phyloP scores from a whole-genome alignment of 768 basidiomycete species.

The Boletus sp. region DNA sequence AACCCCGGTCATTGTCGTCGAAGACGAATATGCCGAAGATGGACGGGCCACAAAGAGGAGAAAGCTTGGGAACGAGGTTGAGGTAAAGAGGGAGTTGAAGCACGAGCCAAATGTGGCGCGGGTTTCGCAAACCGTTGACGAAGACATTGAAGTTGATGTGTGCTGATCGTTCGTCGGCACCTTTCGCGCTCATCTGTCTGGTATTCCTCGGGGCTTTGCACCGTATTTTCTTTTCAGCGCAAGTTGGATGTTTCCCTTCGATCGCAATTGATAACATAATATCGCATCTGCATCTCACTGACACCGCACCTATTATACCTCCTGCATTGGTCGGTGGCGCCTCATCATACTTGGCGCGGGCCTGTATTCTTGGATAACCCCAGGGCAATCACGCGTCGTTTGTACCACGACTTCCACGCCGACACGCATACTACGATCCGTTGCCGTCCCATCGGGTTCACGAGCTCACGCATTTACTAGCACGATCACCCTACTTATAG shows the following conservation, averaged over 20 bases:
- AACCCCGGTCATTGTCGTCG: constrained; percentile 59
- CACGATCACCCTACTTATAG: constrained; percentile 23
- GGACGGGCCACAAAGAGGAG: constrained; percentile 57
- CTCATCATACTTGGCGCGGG: constrained; percentile 3
- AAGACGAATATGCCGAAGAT: constrained; percentile 52
- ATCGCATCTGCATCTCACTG: constrained; percentile 18
- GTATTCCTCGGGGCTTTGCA: background rate
- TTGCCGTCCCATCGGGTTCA: background rate
- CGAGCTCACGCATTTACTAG: constrained; percentile 5
- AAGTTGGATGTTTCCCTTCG: background rate
- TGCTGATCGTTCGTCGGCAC: constrained; percentile 15
- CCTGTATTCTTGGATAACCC: constrained; percentile 21
- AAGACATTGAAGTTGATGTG: constrained; percentile 30
- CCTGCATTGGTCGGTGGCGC: constrained; percentile 11
- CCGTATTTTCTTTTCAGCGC: constrained; percentile 3
- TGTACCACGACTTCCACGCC: constrained; percentile 3
- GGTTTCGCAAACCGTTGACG: constrained; percentile 17
- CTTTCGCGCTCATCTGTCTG: background rate
- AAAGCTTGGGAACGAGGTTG: constrained; percentile 24
- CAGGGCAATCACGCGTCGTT: background rate
- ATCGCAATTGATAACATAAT: constrained; percentile 6
- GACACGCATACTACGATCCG: constrained; percentile 7
- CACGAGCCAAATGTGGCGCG: background rate
- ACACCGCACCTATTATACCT: constrained; percentile 18
- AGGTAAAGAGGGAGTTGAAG: background rate